Evolutionary conservation across 2,329 filamentous ascomycete genomes (phyloP).

Genomic region (Aphanocladium album): DNA sequence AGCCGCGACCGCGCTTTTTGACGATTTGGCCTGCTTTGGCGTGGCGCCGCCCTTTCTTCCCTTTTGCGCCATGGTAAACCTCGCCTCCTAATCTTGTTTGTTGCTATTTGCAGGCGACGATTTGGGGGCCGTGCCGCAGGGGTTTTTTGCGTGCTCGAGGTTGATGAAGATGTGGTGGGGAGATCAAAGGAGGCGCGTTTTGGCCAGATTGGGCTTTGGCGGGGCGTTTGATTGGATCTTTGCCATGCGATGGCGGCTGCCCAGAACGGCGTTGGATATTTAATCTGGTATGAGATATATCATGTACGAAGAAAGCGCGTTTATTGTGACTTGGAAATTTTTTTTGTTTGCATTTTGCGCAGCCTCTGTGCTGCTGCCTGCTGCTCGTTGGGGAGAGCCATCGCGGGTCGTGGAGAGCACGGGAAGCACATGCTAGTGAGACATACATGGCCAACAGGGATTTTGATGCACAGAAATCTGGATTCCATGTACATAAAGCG

Average conservation of each 20-base stretch:
- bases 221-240: conserved; percentile 12
- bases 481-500: no score
- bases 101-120: neutral
- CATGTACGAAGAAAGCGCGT: neutral
- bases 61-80: neutral
- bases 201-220: conserved; percentile 13
- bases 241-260: neutral
- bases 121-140: neutral
- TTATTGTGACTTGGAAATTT: neutral
- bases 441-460: neutral
- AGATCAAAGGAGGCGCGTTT: conserved; percentile 6
- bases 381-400: neutral
- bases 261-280: neutral
- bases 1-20: neutral
- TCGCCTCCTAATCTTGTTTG: neutral
- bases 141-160: neutral
- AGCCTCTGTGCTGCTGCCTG: neutral
- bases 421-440: neutral
- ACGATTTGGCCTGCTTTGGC: conserved; percentile 8
- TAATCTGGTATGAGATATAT: neutral
- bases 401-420: neutral
- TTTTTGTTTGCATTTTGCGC: neutral
- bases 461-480: neutral
- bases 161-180: conserved; percentile 1
- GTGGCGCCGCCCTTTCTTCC: neutral